Conservation (phyloP, 2,329 filamentous ascomycete species). For the Colletotrichum australisinense region DNA sequence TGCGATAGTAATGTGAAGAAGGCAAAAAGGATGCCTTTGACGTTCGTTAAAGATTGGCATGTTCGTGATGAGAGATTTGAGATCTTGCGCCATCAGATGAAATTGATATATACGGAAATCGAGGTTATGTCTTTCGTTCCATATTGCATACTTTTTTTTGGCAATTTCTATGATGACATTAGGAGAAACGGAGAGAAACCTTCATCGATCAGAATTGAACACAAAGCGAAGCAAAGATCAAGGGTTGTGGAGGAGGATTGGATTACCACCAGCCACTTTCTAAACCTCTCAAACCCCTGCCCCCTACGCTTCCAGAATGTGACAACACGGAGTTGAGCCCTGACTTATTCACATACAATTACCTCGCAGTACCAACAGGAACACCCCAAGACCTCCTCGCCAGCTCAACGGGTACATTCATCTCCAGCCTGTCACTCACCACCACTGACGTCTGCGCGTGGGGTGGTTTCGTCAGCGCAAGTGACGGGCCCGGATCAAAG, state of each 20-base stretch:
- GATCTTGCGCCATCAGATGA: neutral
- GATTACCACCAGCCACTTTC: no score
- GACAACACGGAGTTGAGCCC: neutral
- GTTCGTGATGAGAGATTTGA: neutral
- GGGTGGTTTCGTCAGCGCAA: neutral
- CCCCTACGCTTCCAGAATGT: no score
- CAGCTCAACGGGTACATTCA: slow-evolving; percentile 32
- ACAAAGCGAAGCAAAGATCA: no score
- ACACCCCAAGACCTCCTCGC: neutral
- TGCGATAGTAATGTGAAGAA: neutral
- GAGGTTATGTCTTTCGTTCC: neutral
- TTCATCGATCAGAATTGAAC: no score
- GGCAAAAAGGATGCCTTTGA: neutral
- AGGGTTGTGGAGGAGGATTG: no score
- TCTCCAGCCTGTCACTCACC: slow-evolving; percentile 17
- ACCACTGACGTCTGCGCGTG: neutral
- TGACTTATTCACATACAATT: neutral
- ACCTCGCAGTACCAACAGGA: slow-evolving; percentile 7
- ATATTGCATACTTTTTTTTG: neutral
- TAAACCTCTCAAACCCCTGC: no score
- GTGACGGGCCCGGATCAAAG: slow-evolving; percentile 20
- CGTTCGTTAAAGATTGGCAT: neutral
- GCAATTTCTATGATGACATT: no score
- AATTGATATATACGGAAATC: no score
- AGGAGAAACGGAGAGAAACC: no score